phyloP scores from a whole-genome alignment of 1,284 basidiomycete genomes.

The Boletus holoroseus region DNA sequence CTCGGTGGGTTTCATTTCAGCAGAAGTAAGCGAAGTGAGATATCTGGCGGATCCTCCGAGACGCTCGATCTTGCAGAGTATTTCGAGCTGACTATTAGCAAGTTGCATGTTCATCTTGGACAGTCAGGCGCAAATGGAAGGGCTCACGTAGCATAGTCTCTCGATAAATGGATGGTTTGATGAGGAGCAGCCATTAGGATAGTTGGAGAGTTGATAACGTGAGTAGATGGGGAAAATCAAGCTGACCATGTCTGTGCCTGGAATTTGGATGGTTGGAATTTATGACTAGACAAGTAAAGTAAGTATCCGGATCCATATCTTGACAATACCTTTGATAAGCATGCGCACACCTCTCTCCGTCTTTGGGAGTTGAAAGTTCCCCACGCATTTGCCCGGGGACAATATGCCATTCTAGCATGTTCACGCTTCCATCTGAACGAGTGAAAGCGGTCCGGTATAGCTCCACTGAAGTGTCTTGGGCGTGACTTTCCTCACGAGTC shows the following conservation, averaged over 20 bases:
- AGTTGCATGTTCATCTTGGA: neutral
- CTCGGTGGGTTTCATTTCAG: too few relatives aligned
- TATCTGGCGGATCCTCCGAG: constrained; percentile 4
- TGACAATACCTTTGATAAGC: neutral
- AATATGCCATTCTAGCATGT: too few relatives aligned
- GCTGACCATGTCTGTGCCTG: neutral
- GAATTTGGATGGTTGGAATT: neutral
- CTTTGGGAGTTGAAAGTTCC: neutral
- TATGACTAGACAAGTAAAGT: neutral
- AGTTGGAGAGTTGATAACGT: neutral
- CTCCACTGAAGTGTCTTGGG: neutral
- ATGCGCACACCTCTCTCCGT: neutral
- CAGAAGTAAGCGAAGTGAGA: too few relatives aligned
- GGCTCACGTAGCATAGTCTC: neutral
- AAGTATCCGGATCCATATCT: neutral
- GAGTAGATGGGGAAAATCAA: neutral
- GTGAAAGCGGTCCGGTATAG: neutral
- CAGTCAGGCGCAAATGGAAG: neutral
- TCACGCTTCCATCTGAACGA: neutral
- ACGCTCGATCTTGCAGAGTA: neutral
- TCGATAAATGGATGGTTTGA: neutral
- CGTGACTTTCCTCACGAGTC: neutral
- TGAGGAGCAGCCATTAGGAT: neutral
- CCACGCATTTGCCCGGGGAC: neutral
- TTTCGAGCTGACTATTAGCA: constrained; percentile 2